Evolutionary conservation across 352 stramenopile species (phyloP).

Genomic region (Globisporangium emineosum): DNA sequence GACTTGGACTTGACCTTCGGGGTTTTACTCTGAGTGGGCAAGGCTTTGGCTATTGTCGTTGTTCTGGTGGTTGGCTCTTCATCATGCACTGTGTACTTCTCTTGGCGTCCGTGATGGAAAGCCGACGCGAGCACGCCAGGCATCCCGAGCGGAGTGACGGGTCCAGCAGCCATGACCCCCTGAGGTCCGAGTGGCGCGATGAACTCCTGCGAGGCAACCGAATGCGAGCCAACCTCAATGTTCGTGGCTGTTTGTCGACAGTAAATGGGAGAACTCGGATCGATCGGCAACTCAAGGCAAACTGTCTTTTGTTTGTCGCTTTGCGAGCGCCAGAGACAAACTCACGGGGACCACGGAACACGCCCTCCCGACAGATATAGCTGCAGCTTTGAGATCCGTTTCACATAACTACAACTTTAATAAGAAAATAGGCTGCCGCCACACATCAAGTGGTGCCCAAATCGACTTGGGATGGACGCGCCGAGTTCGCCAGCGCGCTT

Average conservation of each 20-base stretch:
- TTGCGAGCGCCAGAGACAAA: no score
- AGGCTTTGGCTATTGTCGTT: no score
- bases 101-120: background rate
- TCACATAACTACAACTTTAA: no score
- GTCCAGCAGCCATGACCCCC: background rate
- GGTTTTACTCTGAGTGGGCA: background rate
- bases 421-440: no score
- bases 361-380: no score
- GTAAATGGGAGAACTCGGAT: background rate
- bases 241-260: background rate
- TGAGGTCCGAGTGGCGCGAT: background rate
- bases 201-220: background rate
- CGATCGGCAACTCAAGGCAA: background rate
- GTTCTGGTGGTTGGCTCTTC: background rate
- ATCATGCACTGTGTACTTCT: background rate
- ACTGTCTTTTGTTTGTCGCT: no score
- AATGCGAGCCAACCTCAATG: background rate
- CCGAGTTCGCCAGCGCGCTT: no score
- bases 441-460: no score
- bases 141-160: background rate
- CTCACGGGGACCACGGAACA: background rate
- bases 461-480: no score
- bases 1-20: background rate
- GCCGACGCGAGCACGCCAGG: background rate
- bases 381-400: no score